phyloP scores from a whole-genome alignment of 169 alveolate genomes.

The Theileria parva region DNA sequence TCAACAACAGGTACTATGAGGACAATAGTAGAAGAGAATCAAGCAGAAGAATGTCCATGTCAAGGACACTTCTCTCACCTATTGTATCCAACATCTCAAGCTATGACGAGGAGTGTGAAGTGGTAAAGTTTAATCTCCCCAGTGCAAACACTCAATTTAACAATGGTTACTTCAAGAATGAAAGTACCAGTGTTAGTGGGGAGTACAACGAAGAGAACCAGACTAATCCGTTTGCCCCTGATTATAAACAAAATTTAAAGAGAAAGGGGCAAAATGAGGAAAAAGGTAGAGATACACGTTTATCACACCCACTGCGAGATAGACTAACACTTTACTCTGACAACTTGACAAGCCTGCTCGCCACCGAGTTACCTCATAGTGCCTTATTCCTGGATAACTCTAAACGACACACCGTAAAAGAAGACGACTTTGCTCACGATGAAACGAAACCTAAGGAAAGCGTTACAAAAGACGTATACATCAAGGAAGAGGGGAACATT shows the following conservation, averaged over 20 bases:
- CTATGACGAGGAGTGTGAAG: conserved; percentile 4
- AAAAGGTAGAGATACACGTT: background rate
- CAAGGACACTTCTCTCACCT: background rate
- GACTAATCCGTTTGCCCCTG: background rate
- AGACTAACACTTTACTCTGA: conserved; percentile 48
- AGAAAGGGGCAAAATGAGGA: background rate
- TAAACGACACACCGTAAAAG: background rate
- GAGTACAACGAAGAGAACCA: background rate
- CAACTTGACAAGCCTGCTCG: conserved; percentile 33
- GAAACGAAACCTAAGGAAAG: conserved; percentile 18
- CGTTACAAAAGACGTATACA: background rate
- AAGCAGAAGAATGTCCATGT: conserved; percentile 1
- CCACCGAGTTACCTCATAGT: conserved; percentile 59
- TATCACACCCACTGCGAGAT: conserved; percentile 38
- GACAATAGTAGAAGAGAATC: background rate
- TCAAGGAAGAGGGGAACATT: conserved; percentile 41
- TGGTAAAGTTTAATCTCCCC: background rate
- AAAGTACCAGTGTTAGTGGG: background rate
- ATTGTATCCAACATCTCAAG: conserved; percentile 3
- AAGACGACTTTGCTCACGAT: background rate
- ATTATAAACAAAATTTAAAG: background rate
- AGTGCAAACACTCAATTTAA: background rate
- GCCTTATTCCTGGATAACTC: conserved; percentile 36
- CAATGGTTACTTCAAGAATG: background rate
- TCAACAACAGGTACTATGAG: background rate